Evolutionary conservation across 805 yeast species (phyloP), one percentile per base, ranked within the genome.

Genomic region (Yarrowia sp.): DNA sequence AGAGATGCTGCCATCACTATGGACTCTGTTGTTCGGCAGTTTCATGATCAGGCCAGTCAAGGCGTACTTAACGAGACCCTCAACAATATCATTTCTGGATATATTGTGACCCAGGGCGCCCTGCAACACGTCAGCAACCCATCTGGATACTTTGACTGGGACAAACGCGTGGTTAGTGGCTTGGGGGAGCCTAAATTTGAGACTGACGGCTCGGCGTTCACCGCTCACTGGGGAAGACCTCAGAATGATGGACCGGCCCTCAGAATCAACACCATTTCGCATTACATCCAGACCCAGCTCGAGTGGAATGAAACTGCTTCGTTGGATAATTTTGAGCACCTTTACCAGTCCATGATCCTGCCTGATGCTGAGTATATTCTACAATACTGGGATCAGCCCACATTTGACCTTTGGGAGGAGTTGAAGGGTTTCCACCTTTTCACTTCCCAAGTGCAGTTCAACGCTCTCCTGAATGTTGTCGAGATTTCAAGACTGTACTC

Each of bases 361-460:
- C 86, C 87, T 1, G 98, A 92, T 76, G 81, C 92, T 70, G 77
- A 80, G 59, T 93, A 86, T 70, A 80, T 89, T 22, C 68, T 81
- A 17, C 71, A 75, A 4, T 80, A 82, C 70, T 93, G 97, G 97
- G 70, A 76, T 12, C 72, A 75, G 11, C 74, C 76, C 5, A 87
- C 90, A n/a, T 93, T 89, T 77, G 98, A 92, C 76, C 78, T 92
- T 44, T 92, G 98, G 98, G 98, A 92, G 77, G 98, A 92, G 75
- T 79, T 89, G 58, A 73, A 84, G 66, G 85, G 92, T 0, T 71
- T 78, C 58, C 98, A 92, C 74, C 86, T 91, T 67, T 93, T 90
- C 75, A 92, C 96, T 1, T 78, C 88, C 14, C 74, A 89, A 70
- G 84, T 86, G 4, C 97, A 92, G 74, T 78, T 89, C 67, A 83